phyloP scores from a whole-genome alignment of 1,284 basidiomycete genomes.

The Takashimella koratensis region DNA sequence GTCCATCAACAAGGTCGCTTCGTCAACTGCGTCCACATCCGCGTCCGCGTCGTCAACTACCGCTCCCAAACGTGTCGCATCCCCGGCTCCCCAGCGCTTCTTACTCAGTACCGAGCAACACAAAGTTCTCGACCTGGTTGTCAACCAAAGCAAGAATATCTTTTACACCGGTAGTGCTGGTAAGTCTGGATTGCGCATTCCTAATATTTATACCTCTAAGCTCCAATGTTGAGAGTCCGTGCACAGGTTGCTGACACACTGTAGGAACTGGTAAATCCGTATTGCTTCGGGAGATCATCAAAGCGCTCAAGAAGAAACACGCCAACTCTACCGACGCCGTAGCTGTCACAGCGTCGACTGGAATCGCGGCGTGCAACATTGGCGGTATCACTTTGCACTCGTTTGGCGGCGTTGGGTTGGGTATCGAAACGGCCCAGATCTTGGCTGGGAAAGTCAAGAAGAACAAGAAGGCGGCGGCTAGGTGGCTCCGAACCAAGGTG shows the following conservation, averaged over 20 bases:
- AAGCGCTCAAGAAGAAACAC: slow-evolving; percentile 56
- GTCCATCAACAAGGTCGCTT: slow-evolving; percentile 1
- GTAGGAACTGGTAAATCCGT: slow-evolving; percentile 93
- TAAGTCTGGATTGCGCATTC: slow-evolving; percentile 56
- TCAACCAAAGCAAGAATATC: slow-evolving; percentile 67
- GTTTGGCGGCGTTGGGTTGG: slow-evolving; percentile 84
- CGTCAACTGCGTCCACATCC: slow-evolving; percentile 3
- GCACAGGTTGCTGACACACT: neutral
- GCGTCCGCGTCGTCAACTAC: neutral
- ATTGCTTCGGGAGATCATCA: slow-evolving; percentile 83
- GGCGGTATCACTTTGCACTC: slow-evolving; percentile 91
- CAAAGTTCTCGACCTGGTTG: slow-evolving; percentile 68
- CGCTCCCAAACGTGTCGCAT: slow-evolving; percentile 6
- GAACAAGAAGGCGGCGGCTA: slow-evolving; percentile 63
- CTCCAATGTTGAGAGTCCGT: no score
- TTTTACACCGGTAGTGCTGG: slow-evolving; percentile 98
- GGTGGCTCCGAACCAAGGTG: slow-evolving; percentile 73
- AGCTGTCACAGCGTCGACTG: slow-evolving; percentile 82
- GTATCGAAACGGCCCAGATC: slow-evolving; percentile 62
- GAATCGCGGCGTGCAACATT: slow-evolving; percentile 92
- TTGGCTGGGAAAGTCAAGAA: slow-evolving; percentile 66
- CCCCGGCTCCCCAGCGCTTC: slow-evolving; percentile 23
- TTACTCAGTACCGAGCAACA: slow-evolving; percentile 75
- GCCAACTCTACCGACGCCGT: slow-evolving; percentile 57
- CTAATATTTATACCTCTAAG: no score